phyloP scores from a whole-genome alignment of 1,284 basidiomycete species.

The Earliella scabrosa region DNA sequence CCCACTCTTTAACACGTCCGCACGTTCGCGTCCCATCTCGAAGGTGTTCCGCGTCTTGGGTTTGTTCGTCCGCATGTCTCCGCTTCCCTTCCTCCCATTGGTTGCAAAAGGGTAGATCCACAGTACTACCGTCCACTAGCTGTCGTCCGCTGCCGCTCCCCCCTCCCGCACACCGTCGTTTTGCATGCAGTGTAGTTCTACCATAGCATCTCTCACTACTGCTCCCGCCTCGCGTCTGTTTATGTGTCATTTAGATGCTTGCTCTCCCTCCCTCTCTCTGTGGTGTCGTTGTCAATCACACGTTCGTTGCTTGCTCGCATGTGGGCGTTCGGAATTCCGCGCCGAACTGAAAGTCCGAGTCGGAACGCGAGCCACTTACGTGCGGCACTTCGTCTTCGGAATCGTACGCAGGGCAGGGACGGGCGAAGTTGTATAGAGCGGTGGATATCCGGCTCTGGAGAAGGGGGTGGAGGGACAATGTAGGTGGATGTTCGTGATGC shows the following conservation, averaged over 20 bases:
- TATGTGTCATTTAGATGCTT: conserved; percentile 2
- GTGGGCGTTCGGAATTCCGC: not conserved
- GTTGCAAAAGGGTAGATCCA: conserved; percentile 22
- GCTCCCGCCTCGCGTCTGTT: not conserved
- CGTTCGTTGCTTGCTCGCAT: not conserved
- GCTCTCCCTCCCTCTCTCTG: too few species aligned
- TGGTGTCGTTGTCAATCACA: not conserved
- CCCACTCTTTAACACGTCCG: conserved; percentile 8
- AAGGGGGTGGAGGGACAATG: too few species aligned
- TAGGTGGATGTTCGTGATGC: too few species aligned
- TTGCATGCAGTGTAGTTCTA: conserved; percentile 20
- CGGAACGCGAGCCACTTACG: too few species aligned
- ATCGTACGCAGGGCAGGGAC: too few species aligned
- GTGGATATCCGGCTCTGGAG: too few species aligned
- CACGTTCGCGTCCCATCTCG: not conserved
- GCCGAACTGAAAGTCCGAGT: too few species aligned
- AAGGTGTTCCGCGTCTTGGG: not conserved
- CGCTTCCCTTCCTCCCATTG: not conserved
- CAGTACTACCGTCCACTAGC: conserved; percentile 11
- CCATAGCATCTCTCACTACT: conserved; percentile 1
- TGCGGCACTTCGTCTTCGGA: too few species aligned
- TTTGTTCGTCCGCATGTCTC: too few species aligned
- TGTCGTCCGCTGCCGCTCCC: conserved; percentile 13
- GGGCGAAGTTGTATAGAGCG: too few species aligned
- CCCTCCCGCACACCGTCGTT: not conserved